phyloP scores from a whole-genome alignment of 768 basidiomycete species.

The Leccinum broughii region DNA sequence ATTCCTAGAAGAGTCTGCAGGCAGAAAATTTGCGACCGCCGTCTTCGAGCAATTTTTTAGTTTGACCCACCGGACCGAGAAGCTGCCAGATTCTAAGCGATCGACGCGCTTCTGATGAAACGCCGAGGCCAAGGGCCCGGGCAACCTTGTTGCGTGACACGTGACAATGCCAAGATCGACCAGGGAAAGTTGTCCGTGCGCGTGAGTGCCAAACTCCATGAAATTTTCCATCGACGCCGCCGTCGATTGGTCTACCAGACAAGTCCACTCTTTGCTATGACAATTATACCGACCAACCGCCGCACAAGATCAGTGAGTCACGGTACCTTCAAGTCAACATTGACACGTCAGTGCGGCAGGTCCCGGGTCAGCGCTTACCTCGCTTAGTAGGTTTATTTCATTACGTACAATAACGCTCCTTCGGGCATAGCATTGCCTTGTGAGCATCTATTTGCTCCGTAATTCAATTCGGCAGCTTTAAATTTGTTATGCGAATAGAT shows the following conservation, averaged over 20 bases:
- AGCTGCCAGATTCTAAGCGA: neutral
- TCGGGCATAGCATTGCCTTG: conserved; percentile 12
- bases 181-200: neutral
- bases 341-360: neutral
- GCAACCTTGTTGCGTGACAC: neutral
- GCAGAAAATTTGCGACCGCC: neutral
- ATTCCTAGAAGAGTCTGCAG: neutral
- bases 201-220: neutral
- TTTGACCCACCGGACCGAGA: neutral
- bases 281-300: neutral
- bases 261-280: neutral
- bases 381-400: neutral
- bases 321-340: neutral
- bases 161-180: neutral
- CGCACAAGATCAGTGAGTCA: neutral
- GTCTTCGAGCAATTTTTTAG: neutral
- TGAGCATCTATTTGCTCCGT: conserved; percentile 25
- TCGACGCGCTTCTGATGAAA: neutral
- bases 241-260: neutral
- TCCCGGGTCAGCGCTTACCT: neutral
- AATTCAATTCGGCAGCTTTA: conserved; percentile 16
- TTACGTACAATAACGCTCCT: conserved; percentile 9
- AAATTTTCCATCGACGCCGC: neutral
- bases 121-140: too few relatives aligned
- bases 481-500: conserved; percentile 9